These are phyloP conservation scores for Lachnellula occidentalis DNA, from an alignment of 2,329 filamentous ascomycete genomes.

Conservation along the genomic window DNA sequence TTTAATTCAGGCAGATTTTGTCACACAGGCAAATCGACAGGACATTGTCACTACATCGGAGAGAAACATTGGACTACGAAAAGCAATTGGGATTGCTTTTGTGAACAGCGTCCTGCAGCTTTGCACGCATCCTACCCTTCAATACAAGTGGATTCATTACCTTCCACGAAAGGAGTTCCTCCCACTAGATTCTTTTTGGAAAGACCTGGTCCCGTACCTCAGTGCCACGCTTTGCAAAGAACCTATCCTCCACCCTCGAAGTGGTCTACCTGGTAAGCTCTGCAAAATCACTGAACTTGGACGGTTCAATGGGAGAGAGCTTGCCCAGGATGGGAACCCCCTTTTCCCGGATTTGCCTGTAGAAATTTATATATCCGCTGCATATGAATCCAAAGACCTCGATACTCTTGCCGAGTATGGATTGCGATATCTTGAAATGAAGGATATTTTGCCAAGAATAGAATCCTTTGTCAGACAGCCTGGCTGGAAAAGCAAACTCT, in stretches of 20 bases:
- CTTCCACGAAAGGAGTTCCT: slow-evolving; percentile 30
- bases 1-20: slow-evolving; percentile 46
- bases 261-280: too few species aligned
- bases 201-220: background rate
- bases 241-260: background rate
- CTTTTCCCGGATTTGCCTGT: slow-evolving; percentile 8
- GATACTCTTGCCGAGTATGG: background rate
- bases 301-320: background rate
- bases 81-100: slow-evolving; percentile 36
- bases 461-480: too few species aligned
- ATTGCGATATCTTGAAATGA: background rate
- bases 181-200: slow-evolving; percentile 4
- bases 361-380: slow-evolving; percentile 9
- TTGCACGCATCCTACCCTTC: slow-evolving; percentile 33
- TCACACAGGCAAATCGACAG: slow-evolving; percentile 40
- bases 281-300: background rate
- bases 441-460: background rate
- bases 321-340: slow-evolving; percentile 1
- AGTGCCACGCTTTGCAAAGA: slow-evolving; percentile 1
- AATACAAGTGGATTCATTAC: slow-evolving; percentile 42
- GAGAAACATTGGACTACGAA: slow-evolving; percentile 35
- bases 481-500: too few species aligned
- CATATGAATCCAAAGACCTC: background rate
- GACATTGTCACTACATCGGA: slow-evolving; percentile 35
- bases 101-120: slow-evolving; percentile 35